Conservation (phyloP, 2,329 filamentous ascomycete genomes). For the Pseudopithomyces maydicus region DNA sequence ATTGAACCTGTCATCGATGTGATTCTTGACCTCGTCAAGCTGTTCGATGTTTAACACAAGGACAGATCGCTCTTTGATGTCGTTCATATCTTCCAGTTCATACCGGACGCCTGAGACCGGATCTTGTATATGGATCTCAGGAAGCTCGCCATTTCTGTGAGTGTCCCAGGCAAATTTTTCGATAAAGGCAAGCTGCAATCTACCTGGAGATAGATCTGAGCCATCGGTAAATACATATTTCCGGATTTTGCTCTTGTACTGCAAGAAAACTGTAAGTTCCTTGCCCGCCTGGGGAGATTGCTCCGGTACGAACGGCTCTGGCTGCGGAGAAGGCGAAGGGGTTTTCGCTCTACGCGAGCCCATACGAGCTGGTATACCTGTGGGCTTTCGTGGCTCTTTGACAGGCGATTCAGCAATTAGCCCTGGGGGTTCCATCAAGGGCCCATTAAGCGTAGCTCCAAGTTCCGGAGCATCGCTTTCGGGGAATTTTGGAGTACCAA, state of each 20-base stretch:
- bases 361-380: conserved; percentile 29
- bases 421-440: conserved; percentile 39
- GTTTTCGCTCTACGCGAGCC: conserved; percentile 42
- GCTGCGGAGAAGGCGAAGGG: conserved; percentile 49
- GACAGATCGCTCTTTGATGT: conserved; percentile 94
- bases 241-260: conserved; percentile 97
- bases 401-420: conserved; percentile 28
- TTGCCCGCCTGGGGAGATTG: conserved; percentile 76
- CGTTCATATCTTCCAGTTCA: conserved; percentile 88
- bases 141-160: conserved; percentile 91
- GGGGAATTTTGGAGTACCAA: conserved; percentile 47
- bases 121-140: conserved; percentile 98
- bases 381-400: conserved; percentile 25
- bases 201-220: conserved; percentile 81
- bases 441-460: conserved; percentile 43
- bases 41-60: conserved; percentile 93
- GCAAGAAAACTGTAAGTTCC: conserved; percentile 89
- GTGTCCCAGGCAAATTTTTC: conserved; percentile 99
- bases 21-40: conserved; percentile 93
- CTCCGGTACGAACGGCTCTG: conserved; percentile 52
- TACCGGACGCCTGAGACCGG: conserved; percentile 94
- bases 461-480: conserved; percentile 35
- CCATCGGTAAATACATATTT: conserved; percentile 91
- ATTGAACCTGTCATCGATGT: conserved; percentile 90
- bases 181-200: conserved; percentile 93